Evolutionary conservation across 1,284 basidiomycete genomes (phyloP), one percentile per base, ranked within the genome.

Genomic region (Rhizopogon hawkerae): DNA sequence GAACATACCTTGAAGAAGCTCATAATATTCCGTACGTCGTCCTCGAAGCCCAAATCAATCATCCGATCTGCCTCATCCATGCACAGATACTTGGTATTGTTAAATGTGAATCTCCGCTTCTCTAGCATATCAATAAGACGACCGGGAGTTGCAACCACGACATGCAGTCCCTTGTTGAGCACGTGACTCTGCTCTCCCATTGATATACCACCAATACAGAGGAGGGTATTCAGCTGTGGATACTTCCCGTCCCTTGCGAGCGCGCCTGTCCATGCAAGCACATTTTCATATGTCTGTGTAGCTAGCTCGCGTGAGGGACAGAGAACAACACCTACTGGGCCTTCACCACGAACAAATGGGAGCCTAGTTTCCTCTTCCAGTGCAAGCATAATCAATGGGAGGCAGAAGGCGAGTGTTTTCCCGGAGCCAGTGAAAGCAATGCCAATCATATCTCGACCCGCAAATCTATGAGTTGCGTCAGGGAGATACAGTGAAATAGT

Each of bases 51-150:
- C 67, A 98, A 78, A 62, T 98, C 96, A 56, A 99, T 95, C 96
- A 99, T 98, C 46, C 96, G 76, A 69, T 98, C 96, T 0, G 96
- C 96, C 70, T 99, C 96, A 69, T 99, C 96, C 83, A 99, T 92
- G 64, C 94, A 98, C 3, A 98, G 72, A 66, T 86, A 98, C 69
- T 89, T 91, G 81, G 91, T 94, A 57, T 86, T 87, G 52, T 92
- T 87, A 57, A 98, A 86, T 1, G 85, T 91, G 60, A 98, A 89
- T 56, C 85, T 79, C 63, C 83, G 88, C 75, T 96, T 97, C 68
- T 95, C 92, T 53, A 98, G 73, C 81, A 98, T 98, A 68, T 99
- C 96, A 60, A 98, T 98, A 44, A 97, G 73, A 55, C 93, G 81
- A 50, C 93, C 93, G 1, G 93, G 93, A 2, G 96, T 98, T 33